Percentiles rank a stretch among this genome's conserved stretches.
Conservation (phyloP, 768 basidiomycete genomes). For the Porphyrellus cyaneotinctus region DNA sequence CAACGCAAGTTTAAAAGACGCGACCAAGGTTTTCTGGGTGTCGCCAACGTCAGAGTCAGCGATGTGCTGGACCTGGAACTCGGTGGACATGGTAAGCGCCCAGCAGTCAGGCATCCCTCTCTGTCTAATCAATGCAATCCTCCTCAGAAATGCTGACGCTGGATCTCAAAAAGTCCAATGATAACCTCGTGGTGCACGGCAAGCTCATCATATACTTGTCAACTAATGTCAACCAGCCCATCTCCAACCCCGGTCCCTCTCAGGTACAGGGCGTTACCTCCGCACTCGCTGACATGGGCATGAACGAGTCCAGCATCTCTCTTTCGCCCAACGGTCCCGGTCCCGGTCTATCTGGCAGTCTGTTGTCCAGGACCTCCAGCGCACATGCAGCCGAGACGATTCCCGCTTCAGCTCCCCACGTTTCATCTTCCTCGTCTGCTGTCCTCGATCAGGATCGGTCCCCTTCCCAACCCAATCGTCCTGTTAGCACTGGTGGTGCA, state of each 20-base stretch:
- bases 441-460: slow-evolving; percentile 29
- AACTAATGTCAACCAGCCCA: slow-evolving; percentile 82
- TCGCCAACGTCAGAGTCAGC: slow-evolving; percentile 90
- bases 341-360: slow-evolving; percentile 30
- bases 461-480: slow-evolving; percentile 30
- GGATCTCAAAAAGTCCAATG: slow-evolving; percentile 98
- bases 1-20: slow-evolving; percentile 98
- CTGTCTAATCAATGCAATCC: background rate
- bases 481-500: slow-evolving; percentile 33
- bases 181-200: slow-evolving; percentile 95
- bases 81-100: slow-evolving; percentile 81
- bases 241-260: slow-evolving; percentile 79
- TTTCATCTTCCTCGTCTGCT: slow-evolving; percentile 22
- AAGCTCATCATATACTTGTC: slow-evolving; percentile 96
- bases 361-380: slow-evolving; percentile 62
- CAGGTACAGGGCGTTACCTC: slow-evolving; percentile 57
- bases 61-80: slow-evolving; percentile 89
- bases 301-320: slow-evolving; percentile 57
- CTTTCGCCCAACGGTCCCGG: slow-evolving; percentile 45
- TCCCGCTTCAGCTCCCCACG: slow-evolving; percentile 38
- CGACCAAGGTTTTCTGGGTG: slow-evolving; percentile 97
- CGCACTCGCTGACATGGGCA: slow-evolving; percentile 56
- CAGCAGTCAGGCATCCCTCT: background rate
- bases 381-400: slow-evolving; percentile 59
- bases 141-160: slow-evolving; percentile 87